Percentiles rank a stretch among this genome's conserved stretches.
These are phyloP conservation scores for Candida koratica DNA, from an alignment of 805 yeast species.

Conservation along the genomic window DNA sequence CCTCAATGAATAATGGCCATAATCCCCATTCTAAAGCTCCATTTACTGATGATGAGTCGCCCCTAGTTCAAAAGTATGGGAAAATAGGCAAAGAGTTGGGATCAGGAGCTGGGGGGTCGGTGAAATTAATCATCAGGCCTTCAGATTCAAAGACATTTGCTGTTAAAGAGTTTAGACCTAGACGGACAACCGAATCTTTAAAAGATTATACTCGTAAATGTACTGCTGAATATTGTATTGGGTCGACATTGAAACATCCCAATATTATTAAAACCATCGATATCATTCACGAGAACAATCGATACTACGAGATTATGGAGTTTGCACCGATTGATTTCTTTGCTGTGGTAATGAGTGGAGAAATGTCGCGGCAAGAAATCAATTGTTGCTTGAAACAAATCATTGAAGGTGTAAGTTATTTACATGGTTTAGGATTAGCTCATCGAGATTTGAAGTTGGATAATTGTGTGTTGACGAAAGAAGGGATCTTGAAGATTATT, in stretches of 20 bases:
- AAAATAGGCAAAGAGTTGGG: constrained; percentile 85
- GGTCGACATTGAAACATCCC: constrained; percentile 83
- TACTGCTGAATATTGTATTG: constrained; percentile 92
- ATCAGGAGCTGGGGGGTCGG: constrained; percentile 95
- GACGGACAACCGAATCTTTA: constrained; percentile 66
- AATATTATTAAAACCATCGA: constrained; percentile 90
- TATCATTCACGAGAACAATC: constrained; percentile 81
- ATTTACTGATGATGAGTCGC: constrained; percentile 40
- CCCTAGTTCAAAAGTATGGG: constrained; percentile 72
- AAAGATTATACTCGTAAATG: constrained; percentile 89
- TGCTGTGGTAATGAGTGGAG: constrained; percentile 91
- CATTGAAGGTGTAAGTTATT: constrained; percentile 71
- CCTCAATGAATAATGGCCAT: constrained; percentile 37
- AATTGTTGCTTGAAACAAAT: constrained; percentile 89
- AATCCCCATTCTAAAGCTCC: constrained; percentile 17
- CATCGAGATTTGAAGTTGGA: constrained; percentile 90
- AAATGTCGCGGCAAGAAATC: constrained; percentile 75
- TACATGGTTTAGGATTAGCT: constrained; percentile 82
- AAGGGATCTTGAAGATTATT: constrained; percentile 84
- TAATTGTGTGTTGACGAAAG: constrained; percentile 79
- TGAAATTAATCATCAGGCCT: constrained; percentile 64
- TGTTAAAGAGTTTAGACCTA: constrained; percentile 84
- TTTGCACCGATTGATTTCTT: constrained; percentile 90
- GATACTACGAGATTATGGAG: constrained; percentile 89
- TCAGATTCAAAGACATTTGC: constrained; percentile 76